Percentiles rank a stretch among this genome's conserved stretches.
Evolutionary conservation across 371 early-diverging fungal species (phyloP).

Genomic region (Apophysomyces sp.): DNA sequence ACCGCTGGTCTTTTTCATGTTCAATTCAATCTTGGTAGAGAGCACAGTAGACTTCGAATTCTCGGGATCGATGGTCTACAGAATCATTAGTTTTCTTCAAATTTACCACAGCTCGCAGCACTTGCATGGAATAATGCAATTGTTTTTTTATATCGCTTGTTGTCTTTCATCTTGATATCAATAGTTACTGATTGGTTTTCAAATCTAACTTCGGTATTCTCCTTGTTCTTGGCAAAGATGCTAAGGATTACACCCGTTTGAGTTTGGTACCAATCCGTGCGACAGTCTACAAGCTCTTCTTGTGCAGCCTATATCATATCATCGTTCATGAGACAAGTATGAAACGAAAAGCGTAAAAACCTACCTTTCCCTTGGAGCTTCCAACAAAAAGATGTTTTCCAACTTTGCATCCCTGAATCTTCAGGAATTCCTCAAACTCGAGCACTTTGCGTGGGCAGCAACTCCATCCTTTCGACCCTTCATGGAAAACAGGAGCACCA

Average conservation of each 20-base stretch:
- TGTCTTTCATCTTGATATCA: conserved; percentile 57
- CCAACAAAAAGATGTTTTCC: conserved; percentile 83
- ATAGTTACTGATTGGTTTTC: conserved; percentile 25
- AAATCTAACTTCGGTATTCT: conserved; percentile 67
- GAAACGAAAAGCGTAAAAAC: conserved; percentile 4
- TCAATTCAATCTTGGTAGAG: conserved; percentile 87
- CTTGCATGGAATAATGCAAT: conserved; percentile 60
- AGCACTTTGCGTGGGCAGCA: conserved; percentile 88
- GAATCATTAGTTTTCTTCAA: neutral
- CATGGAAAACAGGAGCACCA: conserved; percentile 90
- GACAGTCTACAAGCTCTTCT: conserved; percentile 72
- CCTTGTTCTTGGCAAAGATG: conserved; percentile 90
- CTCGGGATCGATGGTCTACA: conserved; percentile 68
- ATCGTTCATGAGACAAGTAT: neutral
- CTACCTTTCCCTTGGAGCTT: conserved; percentile 21
- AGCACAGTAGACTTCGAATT: conserved; percentile 71
- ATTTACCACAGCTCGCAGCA: neutral
- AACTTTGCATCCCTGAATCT: conserved; percentile 88
- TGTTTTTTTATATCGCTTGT: conserved; percentile 58
- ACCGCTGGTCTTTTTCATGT: conserved; percentile 81
- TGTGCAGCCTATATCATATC: conserved; percentile 8
- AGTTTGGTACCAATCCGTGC: conserved; percentile 95
- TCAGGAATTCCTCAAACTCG: conserved; percentile 97
- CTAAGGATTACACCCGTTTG: conserved; percentile 80
- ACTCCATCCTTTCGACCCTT: conserved; percentile 91